Base-by-base conservation (phyloP, 1,284 basidiomycete species). In the Phellopilus nigrolimitatus region DNA sequence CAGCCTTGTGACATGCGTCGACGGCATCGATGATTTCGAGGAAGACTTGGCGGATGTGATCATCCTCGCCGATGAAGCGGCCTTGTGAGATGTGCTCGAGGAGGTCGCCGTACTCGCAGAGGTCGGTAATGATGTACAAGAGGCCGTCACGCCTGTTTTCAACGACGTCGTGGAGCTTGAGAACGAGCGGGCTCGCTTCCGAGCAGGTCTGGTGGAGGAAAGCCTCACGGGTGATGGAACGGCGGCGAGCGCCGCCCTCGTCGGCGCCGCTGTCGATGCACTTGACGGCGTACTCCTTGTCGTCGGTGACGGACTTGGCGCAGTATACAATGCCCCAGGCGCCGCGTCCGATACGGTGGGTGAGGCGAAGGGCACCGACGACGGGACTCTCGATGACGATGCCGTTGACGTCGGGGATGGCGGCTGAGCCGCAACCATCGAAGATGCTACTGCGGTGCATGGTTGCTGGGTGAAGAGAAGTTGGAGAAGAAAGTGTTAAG, bases 321-420 rank as follows among this genome's bases (percentile, higher is more conserved):
- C 88, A 88, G 70, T 97, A 98, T 43, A 97, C 95, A 61, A 97
- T 88, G 55, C 95, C 95, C 66, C 97, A 98, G 21, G 94, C 94
- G 39, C 95, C 95, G 47, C 92, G 81, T 47, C 95, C 95, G 49
- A 99, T 82, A 51, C 95, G 80, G 62, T 90, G 84, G 61, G 92
- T 81, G 61, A 97, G 87, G 71, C 94, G 83, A 56, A 97, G 80
- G 39, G n/a, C n/a, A n/a, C n/a, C n/a, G n/a, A 80, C 73, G 56
- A 81, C 87, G 61, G 81, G 77, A 74, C 91, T 88, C n/a, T n/a
- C n/a, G 71, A 94, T 89, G 39, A 30, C 19, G 17, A 33, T 28
- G 7, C 53, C 53, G 41, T 38, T 40, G 47, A 57, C 46, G 28
- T 49, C 28, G 15, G 53, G 44, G 17, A 54, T 27, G 4, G n/a